Percentiles rank a stretch among this genome's conserved stretches.
These are phyloP conservation scores for Linaria vulgaris DNA, from an alignment of 257 asterid genomes.

Conservation along the genomic window DNA sequence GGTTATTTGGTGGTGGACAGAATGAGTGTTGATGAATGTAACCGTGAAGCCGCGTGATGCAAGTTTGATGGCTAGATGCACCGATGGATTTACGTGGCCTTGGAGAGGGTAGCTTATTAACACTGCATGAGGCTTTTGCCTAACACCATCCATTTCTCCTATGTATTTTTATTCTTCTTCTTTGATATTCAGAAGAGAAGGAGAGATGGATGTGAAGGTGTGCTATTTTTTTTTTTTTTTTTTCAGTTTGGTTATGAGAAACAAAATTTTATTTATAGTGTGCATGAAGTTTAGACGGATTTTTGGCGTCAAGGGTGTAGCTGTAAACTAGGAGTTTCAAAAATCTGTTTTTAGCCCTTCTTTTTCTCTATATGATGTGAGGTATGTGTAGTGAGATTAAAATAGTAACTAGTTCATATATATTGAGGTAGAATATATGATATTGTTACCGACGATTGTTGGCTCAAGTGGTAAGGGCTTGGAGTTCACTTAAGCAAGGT, in stretches of 20 bases:
- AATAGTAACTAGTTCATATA: too few relatives aligned
- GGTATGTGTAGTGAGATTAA: too few relatives aligned
- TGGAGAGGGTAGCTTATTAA: slow-evolving; percentile 47
- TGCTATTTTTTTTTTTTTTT: background rate
- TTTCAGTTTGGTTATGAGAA: background rate
- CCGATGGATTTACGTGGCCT: slow-evolving; percentile 50
- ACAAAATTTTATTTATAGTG: slow-evolving; percentile 5
- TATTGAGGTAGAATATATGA: too few relatives aligned
- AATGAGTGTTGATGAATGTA: slow-evolving; percentile 47
- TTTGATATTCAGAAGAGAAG: background rate
- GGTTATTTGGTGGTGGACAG: slow-evolving; percentile 38
- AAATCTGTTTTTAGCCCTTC: background rate
- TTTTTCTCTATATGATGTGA: too few relatives aligned
- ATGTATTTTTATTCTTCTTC: background rate
- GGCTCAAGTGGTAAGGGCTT: too few relatives aligned
- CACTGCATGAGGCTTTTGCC: slow-evolving; percentile 47
- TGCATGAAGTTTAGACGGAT: slow-evolving; percentile 1
- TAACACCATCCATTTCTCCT: slow-evolving; percentile 27
- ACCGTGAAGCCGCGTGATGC: slow-evolving; percentile 48
- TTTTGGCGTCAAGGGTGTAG: background rate
- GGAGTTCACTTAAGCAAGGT: too few relatives aligned
- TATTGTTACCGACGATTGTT: too few relatives aligned
- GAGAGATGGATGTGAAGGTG: background rate
- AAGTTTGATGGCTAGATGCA: slow-evolving; percentile 46
- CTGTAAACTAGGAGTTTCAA: slow-evolving; percentile 14